These are phyloP conservation scores for Aspergillus haitiensis DNA, from an alignment of 495 filamentous ascomycete genomes.

Conservation along the genomic window DNA sequence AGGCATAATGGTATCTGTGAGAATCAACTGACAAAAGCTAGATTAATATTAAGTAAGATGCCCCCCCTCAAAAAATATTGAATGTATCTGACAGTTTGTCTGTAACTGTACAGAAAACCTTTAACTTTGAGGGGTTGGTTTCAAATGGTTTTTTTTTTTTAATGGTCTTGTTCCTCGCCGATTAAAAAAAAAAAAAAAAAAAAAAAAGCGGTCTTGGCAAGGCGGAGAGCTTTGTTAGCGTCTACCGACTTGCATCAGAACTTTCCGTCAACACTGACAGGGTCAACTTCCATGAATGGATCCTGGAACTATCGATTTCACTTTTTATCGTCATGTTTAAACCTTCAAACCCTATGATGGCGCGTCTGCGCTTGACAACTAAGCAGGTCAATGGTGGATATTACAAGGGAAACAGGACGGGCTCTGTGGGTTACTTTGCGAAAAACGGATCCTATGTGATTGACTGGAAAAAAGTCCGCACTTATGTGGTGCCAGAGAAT, in stretches of 20 bases:
- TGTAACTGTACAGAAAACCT: constrained; percentile 9
- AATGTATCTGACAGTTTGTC: neutral
- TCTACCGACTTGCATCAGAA: constrained; percentile 25
- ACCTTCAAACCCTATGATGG: constrained; percentile 69
- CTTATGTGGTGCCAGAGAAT: constrained; percentile 74
- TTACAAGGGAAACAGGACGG: constrained; percentile 93
- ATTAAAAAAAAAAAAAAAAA: constrained; percentile 1
- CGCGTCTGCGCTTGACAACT: constrained; percentile 75
- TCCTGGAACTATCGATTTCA: constrained; percentile 9
- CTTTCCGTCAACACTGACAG: constrained; percentile 15
- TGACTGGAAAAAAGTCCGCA: constrained; percentile 83
- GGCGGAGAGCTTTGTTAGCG: constrained; percentile 32
- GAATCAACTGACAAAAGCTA: constrained; percentile 7
- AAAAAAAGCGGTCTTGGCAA: constrained; percentile 46
- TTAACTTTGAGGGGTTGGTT: constrained; percentile 21
- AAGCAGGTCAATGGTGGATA: constrained; percentile 90
- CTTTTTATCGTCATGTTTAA: constrained; percentile 52
- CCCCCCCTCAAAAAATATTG: neutral
- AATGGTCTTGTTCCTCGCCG: constrained; percentile 13
- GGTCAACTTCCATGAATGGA: neutral
- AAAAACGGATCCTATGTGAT: constrained; percentile 81
- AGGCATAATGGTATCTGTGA: constrained; percentile 54
- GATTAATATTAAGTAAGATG: constrained; percentile 12
- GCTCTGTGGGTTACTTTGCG: constrained; percentile 82
- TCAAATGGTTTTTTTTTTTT: constrained; percentile 30